Conservation (phyloP, 345 rosid species). For the Linum tenue region DNA sequence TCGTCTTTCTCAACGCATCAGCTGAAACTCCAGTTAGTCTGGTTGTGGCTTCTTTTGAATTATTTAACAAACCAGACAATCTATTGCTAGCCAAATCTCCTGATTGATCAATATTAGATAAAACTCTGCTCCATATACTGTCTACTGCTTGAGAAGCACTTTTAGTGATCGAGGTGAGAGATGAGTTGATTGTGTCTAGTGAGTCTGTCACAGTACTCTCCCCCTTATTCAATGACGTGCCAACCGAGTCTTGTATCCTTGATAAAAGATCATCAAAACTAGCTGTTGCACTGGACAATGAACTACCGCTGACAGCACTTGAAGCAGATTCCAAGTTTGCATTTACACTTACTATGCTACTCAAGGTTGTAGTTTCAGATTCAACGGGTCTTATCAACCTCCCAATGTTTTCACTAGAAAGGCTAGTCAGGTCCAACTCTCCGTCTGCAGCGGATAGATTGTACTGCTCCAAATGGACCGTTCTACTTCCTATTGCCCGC, state of each 20-base stretch:
- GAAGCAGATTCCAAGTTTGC: slow-evolving; percentile 30
- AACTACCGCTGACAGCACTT: slow-evolving; percentile 24
- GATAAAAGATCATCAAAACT: slow-evolving; percentile 44
- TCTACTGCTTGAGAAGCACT: slow-evolving; percentile 56
- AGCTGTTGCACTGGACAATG: slow-evolving; percentile 32
- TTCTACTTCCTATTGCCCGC: slow-evolving; percentile 16
- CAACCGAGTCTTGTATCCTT: slow-evolving; percentile 36
- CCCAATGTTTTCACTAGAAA: slow-evolving; percentile 28
- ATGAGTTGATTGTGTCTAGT: slow-evolving; percentile 47
- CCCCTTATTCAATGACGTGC: slow-evolving; percentile 45
- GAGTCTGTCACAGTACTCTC: slow-evolving; percentile 44
- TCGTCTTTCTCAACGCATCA: slow-evolving; percentile 56
- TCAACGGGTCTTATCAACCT: slow-evolving; percentile 25
- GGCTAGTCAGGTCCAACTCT: slow-evolving; percentile 22
- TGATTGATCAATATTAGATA: slow-evolving; percentile 46
- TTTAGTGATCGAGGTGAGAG: slow-evolving; percentile 43
- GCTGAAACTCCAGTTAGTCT: slow-evolving; percentile 41
- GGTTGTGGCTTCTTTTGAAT: slow-evolving; percentile 47
- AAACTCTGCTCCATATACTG: slow-evolving; percentile 31
- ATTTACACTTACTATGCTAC: slow-evolving; percentile 29
- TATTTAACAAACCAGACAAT: slow-evolving; percentile 39
- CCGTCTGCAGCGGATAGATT: slow-evolving; percentile 29
- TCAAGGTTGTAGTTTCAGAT: slow-evolving; percentile 29
- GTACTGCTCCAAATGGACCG: slow-evolving; percentile 30
- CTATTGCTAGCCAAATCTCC: slow-evolving; percentile 43